Evolutionary conservation across 495 filamentous ascomycete genomes (phyloP), one percentile per base, ranked within the genome.

Genomic region (Chaetomium cochliodes): DNA sequence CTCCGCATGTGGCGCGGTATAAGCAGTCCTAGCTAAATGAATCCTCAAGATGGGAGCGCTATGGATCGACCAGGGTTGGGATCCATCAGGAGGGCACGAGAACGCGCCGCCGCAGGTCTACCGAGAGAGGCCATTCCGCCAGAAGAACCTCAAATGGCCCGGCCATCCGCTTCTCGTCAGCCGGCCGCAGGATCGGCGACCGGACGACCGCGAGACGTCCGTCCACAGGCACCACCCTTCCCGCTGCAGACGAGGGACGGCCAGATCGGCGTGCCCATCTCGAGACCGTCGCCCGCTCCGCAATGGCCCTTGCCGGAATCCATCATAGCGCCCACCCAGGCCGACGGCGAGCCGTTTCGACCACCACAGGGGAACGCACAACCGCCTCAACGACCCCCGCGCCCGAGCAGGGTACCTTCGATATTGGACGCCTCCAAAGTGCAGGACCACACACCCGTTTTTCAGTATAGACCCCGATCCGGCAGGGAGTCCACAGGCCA

Each of bases 381-480:
- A 67, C 83, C 87, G 49, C 89, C 89, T 13, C 85, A 85, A 73
- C 81, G 89, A 65, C 90, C 90, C 25, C 86, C 85, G 42, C 83
- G 87, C 47, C 89, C 88, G 66, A 86, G 79, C 69, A 77, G 77
- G 73, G 85, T 84, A 49, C 85, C 78, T 58, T 85, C 77, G 49
- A 84, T 82, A 51, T 73, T 80, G 54, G 82, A 82, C 74, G 72
- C 71, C 52, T 83, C 76, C 64, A 80, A 74, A 57, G 70, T 80
- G 63, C 81, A 81, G 69, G 82, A 80, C 44, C 81, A 70, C 58
- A 83, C 75, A 30, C 83, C 72, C 63, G 76, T 69, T 69, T 87
- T 81, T 73, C 86, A 74, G 69, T 83, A 78, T 70, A 75, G 63
- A 64, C 83, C 76, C 68, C 79, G 78, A 61, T 67, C 72, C 37